Base-by-base conservation (phyloP, 108 stramenopile genomes). In the Cyclotella baltica region DNA sequence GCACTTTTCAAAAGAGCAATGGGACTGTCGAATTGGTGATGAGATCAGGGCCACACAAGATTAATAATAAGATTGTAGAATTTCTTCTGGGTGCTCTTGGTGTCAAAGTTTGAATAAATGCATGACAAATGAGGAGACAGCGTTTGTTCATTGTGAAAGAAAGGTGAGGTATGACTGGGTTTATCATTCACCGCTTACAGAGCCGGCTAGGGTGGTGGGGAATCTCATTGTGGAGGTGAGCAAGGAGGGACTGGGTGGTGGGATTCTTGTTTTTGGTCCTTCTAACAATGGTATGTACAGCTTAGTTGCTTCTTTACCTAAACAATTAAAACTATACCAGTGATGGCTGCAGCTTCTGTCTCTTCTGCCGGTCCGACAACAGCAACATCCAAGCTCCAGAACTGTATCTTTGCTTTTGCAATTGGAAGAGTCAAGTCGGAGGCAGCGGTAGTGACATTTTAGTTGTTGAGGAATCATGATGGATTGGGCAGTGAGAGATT, bases 371-470 rank as follows among this genome's bases (percentile, higher is more conserved):
- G 73, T 51, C 78, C 5, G 56, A 61, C 53, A 61, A 28, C 23
- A 33, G 51, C 9, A 80, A 80, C 40, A 51, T 33, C 56, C 65
- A 35, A 20, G 78, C 63, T 27, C 62, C 64, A 8, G 78, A 73
- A 61, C 52, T 80, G 1, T 48, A 67, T 67, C 30, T 80, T 30
- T 38, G 36, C 4, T 34, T 66, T 13, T 72, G 78, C 3, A 52
- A 65, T 31, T 72, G 78, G 1, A 73, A 46, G 19, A 80, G 65
- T 46, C 34, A 56, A n/a, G 66, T 62, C 3, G 78, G 78, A 31
- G 78, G 78, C 33, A 46, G 63, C 55, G 78, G 78, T 20, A 72
- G 78, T 29, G 72, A 80, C 48, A 48, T 73, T 23, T 34, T 73
- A 11, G 37, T 67, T 19, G 35, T 73, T n/a, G 78, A 72, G 0